Evolutionary conservation across 176 grass and related monocot species (phyloP).

Genomic region (Chrysopogon serrulatus): DNA sequence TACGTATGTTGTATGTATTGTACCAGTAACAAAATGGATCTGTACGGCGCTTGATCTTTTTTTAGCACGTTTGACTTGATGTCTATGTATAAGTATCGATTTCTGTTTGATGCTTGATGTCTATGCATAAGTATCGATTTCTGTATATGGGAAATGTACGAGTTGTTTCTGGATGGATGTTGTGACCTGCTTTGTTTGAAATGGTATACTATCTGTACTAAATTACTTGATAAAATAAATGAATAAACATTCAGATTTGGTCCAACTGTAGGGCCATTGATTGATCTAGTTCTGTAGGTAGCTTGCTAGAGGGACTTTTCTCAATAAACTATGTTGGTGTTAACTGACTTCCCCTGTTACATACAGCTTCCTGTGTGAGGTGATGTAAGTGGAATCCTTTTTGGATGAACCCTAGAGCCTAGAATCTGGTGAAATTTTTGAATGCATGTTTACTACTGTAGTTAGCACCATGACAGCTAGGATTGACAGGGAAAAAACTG

Average conservation of each 20-base stretch:
- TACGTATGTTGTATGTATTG: neutral
- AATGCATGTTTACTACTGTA: neutral
- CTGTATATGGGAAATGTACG: neutral
- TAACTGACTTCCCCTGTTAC: constrained; percentile 5
- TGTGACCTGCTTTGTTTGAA: neutral
- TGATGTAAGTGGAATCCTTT: neutral
- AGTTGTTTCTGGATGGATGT: neutral
- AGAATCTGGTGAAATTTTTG: neutral
- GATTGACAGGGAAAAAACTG: neutral
- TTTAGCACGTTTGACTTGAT: neutral
- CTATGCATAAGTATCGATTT: neutral
- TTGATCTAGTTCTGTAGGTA: constrained; percentile 22
- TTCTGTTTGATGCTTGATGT: neutral
- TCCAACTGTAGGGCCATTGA: neutral
- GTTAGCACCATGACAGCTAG: neutral
- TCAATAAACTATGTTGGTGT: neutral
- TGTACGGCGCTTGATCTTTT: neutral
- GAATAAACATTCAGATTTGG: constrained; percentile 1
- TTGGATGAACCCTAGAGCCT: neutral
- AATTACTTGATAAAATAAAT: constrained; percentile 6
- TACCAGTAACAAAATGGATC: neutral
- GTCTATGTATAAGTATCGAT: neutral
- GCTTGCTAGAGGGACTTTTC: neutral
- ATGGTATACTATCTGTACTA: neutral
- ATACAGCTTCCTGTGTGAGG: neutral